Conservation (phyloP, 2,329 filamentous ascomycete species). For the Malbranchea cinnamomea region DNA sequence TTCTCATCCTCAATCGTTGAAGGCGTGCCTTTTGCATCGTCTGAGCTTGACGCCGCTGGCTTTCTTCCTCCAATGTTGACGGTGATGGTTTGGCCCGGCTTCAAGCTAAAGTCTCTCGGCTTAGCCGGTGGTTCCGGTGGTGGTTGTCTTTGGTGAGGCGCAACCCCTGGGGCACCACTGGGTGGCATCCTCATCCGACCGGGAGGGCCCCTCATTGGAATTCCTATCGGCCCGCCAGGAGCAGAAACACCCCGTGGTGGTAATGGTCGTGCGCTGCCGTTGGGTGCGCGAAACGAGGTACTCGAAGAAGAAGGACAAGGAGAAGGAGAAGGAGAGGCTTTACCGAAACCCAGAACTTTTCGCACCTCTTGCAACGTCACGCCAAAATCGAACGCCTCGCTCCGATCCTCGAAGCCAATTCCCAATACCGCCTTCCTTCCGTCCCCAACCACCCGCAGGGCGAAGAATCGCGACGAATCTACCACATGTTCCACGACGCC, state of each 20-base stretch:
- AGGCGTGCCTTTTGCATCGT: conserved; percentile 2
- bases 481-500: conserved; percentile 60
- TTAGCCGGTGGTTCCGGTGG: conserved; percentile 18
- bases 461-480: conserved; percentile 74
- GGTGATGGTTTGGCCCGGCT: conserved; percentile 79
- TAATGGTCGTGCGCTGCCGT: too few relatives aligned
- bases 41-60: conserved; percentile 1
- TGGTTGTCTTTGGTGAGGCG: not conserved
- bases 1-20: conserved; percentile 22
- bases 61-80: conserved; percentile 49
- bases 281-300: too few relatives aligned
- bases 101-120: conserved; percentile 61
- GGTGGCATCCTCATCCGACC: too few relatives aligned
- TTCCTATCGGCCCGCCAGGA: too few relatives aligned
- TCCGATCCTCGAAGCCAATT: conserved; percentile 74
- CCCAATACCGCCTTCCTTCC: conserved; percentile 67
- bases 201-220: too few relatives aligned
- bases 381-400: conserved; percentile 73
- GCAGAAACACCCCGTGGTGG: too few relatives aligned
- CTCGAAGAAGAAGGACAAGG: not conserved
- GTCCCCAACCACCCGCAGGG: conserved; percentile 62
- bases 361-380: conserved; percentile 66
- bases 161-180: too few relatives aligned
- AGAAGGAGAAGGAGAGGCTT: not conserved
- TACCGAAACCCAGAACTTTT: conserved; percentile 49